phyloP scores from a whole-genome alignment of 1,284 basidiomycete species.

The Cryptococcus sp. region DNA sequence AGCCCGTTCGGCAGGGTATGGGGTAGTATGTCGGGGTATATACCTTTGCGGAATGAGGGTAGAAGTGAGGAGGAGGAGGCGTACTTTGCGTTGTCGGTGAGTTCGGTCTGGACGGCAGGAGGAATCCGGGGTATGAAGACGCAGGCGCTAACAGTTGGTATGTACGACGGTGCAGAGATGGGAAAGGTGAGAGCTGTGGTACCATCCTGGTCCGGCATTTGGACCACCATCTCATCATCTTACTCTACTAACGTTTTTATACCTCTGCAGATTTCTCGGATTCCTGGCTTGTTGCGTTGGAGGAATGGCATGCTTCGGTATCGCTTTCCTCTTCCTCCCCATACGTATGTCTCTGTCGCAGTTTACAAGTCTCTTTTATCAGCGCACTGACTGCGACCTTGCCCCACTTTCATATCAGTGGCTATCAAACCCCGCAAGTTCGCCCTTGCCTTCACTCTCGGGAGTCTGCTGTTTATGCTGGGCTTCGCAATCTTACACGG shows the following conservation, averaged over 20 bases:
- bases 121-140: conserved; percentile 20
- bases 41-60: conserved; percentile 79
- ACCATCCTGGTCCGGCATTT: no score
- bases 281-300: conserved; percentile 88
- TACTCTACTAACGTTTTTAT: neutral
- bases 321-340: conserved; percentile 88
- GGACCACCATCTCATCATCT: no score
- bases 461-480: conserved; percentile 35
- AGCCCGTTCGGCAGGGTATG: conserved; percentile 53
- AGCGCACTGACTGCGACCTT: neutral
- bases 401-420: conserved; percentile 45
- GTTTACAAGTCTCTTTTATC: neutral
- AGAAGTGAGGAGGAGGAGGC: conserved; percentile 93
- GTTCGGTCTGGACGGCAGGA: conserved; percentile 8
- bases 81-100: conserved; percentile 85
- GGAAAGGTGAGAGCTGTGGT: conserved; percentile 32
- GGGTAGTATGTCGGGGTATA: conserved; percentile 67
- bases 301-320: conserved; percentile 89
- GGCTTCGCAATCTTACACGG: conserved; percentile 57
- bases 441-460: conserved; percentile 73
- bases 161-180: conserved; percentile 29
- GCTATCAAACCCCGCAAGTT: conserved; percentile 82
- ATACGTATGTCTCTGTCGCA: conserved; percentile 49
- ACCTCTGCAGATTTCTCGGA: conserved; percentile 68
- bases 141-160: conserved; percentile 7